Base-by-base conservation (phyloP, 108 stramenopile species). In the Chaetoceros tenuissimus region DNA sequence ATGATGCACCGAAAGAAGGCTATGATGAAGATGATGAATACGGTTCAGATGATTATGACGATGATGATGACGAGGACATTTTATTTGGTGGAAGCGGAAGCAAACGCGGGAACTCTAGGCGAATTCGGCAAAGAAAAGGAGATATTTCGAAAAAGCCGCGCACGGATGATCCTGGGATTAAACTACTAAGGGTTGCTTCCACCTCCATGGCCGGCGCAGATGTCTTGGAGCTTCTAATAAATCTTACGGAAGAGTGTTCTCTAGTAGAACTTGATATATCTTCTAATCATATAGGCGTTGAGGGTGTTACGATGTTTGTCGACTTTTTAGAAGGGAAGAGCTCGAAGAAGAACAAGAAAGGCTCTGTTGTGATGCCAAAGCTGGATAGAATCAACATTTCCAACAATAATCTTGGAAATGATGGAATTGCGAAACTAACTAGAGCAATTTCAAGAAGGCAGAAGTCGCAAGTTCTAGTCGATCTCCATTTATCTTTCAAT, bases 341-440 rank as follows among this genome's bases (percentile, higher is more conserved):
- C 1, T 55, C 44, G 0, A 53, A 69, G 0, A 66, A 64, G 20
- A 46, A 53, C 8, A 72, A 71, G 43, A 56, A 63, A 34, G 58
- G 57, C 18, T 62, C 55, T 2, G 59, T 63, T n/a, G 80, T 84
- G 17, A 71, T 92, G 67, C 82, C 82, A 28, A 75, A 69, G 55
- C 55, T 92, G 43, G 84, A 81, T 53, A 70, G 90, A 26, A 55
- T 92, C 5, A 85, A 92, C 43, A 50, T 92, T 40, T 92, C 90
- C 2, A 87, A 84, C 67, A 92, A 92, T 55, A 64, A 71, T 3
- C 69, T 92, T n/a, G 82, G 82, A n/a, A 84, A 92, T 63, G 69
- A 80, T 19, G 90, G 90, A 2, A 75, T 69, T 24, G 64, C 78
- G 1, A 84, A 79, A 62, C 54, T 92, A 8, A 86, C 82, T 5